Percentiles rank a stretch among this genome's conserved stretches.
Evolutionary conservation across 2,329 filamentous ascomycete genomes (phyloP).

Genomic region (Aspergillus unguis): DNA sequence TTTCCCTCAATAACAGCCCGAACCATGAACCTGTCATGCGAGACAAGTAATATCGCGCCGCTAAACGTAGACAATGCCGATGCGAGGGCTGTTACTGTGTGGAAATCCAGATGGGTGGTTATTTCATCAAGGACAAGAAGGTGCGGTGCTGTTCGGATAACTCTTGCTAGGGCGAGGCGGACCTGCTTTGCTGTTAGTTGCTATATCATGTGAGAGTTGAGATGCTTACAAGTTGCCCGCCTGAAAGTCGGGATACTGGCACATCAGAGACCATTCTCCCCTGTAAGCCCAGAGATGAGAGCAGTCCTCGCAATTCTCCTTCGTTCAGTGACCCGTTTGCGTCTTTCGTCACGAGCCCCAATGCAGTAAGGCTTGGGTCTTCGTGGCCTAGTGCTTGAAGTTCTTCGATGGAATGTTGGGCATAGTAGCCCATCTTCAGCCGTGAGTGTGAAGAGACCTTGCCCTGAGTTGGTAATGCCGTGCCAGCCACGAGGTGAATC

Average conservation of each 20-base stretch:
- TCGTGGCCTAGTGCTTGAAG: slow-evolving; percentile 57
- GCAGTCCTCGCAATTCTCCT: slow-evolving; percentile 63
- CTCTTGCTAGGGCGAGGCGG: slow-evolving; percentile 61
- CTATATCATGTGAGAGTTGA: background rate
- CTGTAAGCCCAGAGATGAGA: slow-evolving; percentile 67
- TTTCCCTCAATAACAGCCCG: slow-evolving; percentile 67
- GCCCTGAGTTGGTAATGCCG: slow-evolving; percentile 58
- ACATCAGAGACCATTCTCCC: slow-evolving; percentile 71
- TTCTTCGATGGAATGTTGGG: slow-evolving; percentile 72
- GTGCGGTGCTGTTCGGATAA: slow-evolving; percentile 68
- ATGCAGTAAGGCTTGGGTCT: slow-evolving; percentile 58
- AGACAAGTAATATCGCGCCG: slow-evolving; percentile 73
- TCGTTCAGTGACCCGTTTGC: slow-evolving; percentile 56
- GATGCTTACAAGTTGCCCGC: slow-evolving; percentile 67
- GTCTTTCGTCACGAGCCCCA: slow-evolving; percentile 60
- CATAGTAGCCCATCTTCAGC: slow-evolving; percentile 70
- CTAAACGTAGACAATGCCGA: slow-evolving; percentile 65
- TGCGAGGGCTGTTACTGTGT: slow-evolving; percentile 71
- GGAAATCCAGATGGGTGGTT: slow-evolving; percentile 79
- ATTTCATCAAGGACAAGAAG: slow-evolving; percentile 75
- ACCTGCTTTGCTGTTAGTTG: slow-evolving; percentile 33
- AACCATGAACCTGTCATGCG: slow-evolving; percentile 80
- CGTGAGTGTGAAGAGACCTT: slow-evolving; percentile 65
- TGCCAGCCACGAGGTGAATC: slow-evolving; percentile 65
- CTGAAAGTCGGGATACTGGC: slow-evolving; percentile 69